Evolutionary conservation across 2,329 filamentous ascomycete species (phyloP), one percentile per base, ranked within the genome.

Genomic region (Alternaria ventricosa): DNA sequence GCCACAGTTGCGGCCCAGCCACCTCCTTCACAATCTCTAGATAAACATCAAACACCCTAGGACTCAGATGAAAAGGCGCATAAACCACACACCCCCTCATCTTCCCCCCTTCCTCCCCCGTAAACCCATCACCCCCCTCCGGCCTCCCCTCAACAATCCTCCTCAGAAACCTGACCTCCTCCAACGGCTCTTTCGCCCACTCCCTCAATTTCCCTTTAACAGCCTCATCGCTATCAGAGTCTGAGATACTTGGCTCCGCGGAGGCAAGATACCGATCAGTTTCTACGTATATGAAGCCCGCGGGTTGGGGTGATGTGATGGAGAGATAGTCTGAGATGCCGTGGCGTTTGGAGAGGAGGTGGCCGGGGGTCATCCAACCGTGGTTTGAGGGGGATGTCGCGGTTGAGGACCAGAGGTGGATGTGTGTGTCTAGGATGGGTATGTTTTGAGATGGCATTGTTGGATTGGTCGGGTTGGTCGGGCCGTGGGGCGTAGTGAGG

Each of bases 211-310:
- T 60, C 0, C 46, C 57, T 3, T 66, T 61, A 3, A 55, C 22
- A 8, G 64, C 58, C 11, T 60, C 60, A 41, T 57, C 46, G 9
- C 18, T 46, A 13, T 55, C 51, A 12, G 27, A n/a, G 11, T 58
- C 20, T 6, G 30, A n/a, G 23, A 66, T 57, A 8, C 41, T 30
- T 3, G 68, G 67, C n/a, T 45, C 25, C 3, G 55, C 18, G 13
- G 57, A 58, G 3, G 74, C 72, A 0, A 79, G 66, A n/a, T 71
- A 69, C 2, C 93, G 90, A 79, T 96, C 93, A 12, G 91, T 90
- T 83, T 97, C 94, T 66, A 97, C 81, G 79, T 94, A 93, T 69
- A 97, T 84, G 81, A 94, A 95, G 60, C 92, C 93, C 8, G 44
- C 12, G 3, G 71, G 67, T 3, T 27, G 25, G 4, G 67, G 53